Conservation (phyloP, 257 asterid species). For the Ocimum tenuiflorum region DNA sequence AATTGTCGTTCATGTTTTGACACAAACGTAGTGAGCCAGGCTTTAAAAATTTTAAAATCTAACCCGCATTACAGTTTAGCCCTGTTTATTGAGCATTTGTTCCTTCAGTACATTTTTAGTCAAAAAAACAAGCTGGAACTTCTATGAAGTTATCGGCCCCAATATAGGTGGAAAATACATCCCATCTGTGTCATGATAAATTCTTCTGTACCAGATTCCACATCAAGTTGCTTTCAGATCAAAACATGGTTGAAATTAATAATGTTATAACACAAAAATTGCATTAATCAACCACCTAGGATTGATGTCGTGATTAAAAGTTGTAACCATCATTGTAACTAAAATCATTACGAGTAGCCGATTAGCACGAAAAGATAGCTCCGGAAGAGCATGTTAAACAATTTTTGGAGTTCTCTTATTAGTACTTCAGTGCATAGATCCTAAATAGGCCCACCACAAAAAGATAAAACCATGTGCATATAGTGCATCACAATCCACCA, state of each 20-base stretch:
- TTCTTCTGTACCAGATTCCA: not conserved
- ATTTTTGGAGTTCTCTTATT: not conserved
- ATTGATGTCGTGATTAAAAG: not conserved
- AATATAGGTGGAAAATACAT: not conserved
- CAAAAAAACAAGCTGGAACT: not conserved
- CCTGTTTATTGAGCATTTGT: not conserved
- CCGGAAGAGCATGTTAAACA: not conserved
- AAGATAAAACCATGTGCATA: not conserved
- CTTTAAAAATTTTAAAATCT: not conserved
- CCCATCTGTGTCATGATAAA: not conserved
- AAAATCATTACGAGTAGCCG: not conserved
- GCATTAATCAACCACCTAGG: not conserved
- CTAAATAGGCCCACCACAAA: not conserved
- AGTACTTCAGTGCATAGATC: not conserved
- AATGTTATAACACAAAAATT: not conserved
- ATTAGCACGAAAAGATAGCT: too few relatives aligned
- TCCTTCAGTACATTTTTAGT: not conserved
- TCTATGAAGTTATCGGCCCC: too few relatives aligned
- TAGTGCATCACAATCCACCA: not conserved
- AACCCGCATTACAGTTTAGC: not conserved
- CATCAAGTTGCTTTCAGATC: not conserved
- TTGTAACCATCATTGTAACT: not conserved
- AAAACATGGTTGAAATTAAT: not conserved
- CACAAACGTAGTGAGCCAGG: too few relatives aligned
- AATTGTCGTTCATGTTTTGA: not conserved